Percentiles rank a stretch among this genome's conserved stretches.
Evolutionary conservation across 768 basidiomycete species (phyloP).

Genomic region (Tylopilus sp.): DNA sequence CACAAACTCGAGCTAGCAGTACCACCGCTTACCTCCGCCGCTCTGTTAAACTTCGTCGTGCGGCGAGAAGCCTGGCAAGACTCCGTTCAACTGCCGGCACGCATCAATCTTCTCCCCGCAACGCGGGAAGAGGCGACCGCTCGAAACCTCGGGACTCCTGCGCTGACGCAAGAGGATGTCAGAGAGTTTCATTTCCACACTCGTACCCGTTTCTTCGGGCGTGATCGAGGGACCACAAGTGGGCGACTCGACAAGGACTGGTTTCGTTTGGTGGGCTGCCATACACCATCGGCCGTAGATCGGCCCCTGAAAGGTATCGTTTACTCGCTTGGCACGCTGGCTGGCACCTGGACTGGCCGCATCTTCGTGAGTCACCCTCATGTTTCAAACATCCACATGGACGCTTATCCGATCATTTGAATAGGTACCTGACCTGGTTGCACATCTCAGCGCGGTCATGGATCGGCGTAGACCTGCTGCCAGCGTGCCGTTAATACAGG

Average conservation of each 20-base stretch:
- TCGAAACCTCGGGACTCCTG: slow-evolving; percentile 29
- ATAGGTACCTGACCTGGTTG: slow-evolving; percentile 24
- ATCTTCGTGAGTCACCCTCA: slow-evolving; percentile 37
- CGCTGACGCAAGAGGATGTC: slow-evolving; percentile 38
- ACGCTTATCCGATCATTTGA: slow-evolving; percentile 21
- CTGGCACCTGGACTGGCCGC: slow-evolving; percentile 47
- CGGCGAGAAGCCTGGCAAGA: slow-evolving; percentile 39
- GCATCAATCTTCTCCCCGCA: slow-evolving; percentile 27
- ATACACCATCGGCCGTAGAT: slow-evolving; percentile 35
- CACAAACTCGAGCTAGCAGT: slow-evolving; percentile 39
- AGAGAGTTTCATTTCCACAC: slow-evolving; percentile 35
- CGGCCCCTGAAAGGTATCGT: slow-evolving; percentile 40
- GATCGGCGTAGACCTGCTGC: slow-evolving; percentile 19
- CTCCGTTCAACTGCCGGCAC: slow-evolving; percentile 20
- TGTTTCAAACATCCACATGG: slow-evolving; percentile 6
- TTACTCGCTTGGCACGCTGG: slow-evolving; percentile 41
- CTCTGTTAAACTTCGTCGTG: slow-evolving; percentile 35
- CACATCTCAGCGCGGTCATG: slow-evolving; percentile 22
- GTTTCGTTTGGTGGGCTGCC: slow-evolving; percentile 44
- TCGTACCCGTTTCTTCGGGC: slow-evolving; percentile 33
- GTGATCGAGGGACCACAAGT: slow-evolving; percentile 21
- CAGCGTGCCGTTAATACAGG: slow-evolving; percentile 29
- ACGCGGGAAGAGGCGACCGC: slow-evolving; percentile 35
- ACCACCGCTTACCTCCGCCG: slow-evolving; percentile 41
- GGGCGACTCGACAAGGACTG: slow-evolving; percentile 44